Evolutionary conservation across 306 rosid species (phyloP).

Genomic region (Vigna angularis): DNA sequence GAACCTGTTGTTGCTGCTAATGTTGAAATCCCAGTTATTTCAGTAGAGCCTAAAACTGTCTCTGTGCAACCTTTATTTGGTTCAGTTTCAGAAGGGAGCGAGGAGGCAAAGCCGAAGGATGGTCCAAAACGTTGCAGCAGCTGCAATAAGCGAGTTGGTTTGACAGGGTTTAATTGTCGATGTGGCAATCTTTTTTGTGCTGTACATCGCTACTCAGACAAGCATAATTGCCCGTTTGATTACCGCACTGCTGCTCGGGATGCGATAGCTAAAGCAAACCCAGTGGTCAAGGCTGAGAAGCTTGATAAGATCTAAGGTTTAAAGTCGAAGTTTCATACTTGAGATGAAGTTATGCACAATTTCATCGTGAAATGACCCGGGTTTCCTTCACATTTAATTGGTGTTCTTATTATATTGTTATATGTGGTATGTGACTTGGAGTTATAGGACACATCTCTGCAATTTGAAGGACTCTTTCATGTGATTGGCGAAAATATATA

Average conservation of each 20-base stretch:
- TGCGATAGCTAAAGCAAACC: conserved; percentile 91
- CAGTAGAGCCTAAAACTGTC: conserved; percentile 60
- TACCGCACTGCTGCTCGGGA: conserved; percentile 84
- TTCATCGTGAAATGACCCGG: conserved; percentile 60
- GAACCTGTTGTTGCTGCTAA: conserved; percentile 51
- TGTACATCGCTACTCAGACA: conserved; percentile 90
- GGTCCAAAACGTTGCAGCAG: conserved; percentile 84
- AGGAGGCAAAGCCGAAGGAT: conserved; percentile 69
- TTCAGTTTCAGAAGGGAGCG: conserved; percentile 55
- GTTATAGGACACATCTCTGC: conserved; percentile 62
- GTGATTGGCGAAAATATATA: conserved; percentile 67
- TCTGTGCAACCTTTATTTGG: conserved; percentile 47
- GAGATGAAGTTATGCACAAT: conserved; percentile 54
- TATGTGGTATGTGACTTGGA: conserved; percentile 62
- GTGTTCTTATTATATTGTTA: conserved; percentile 61
- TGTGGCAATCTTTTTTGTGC: conserved; percentile 83
- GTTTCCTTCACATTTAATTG: conserved; percentile 65
- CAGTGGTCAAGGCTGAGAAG: conserved; percentile 89
- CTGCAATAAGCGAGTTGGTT: conserved; percentile 91
- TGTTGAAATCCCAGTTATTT: conserved; percentile 51
- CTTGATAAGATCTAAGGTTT: conserved; percentile 81
- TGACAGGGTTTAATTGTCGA: conserved; percentile 90
- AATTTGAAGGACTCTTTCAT: conserved; percentile 64
- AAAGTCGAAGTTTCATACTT: conserved; percentile 42
- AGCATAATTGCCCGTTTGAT: conserved; percentile 80